Base-by-base conservation (phyloP, 495 filamentous ascomycete species). In the Talaromyces wortmannii region DNA sequence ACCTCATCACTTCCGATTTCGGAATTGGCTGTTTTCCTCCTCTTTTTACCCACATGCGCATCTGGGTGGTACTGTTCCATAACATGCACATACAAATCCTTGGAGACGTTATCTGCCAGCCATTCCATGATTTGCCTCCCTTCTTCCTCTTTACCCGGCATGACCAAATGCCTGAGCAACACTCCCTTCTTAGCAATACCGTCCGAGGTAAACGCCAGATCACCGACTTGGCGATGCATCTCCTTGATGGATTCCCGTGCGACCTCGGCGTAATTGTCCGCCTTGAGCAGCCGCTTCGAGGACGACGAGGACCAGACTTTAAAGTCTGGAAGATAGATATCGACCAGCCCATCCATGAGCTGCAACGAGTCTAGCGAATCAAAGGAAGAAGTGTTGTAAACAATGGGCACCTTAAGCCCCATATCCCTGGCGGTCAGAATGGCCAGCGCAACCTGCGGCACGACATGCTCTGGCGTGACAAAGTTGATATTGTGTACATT, bases 11-110 rank as follows among this genome's bases (percentile, higher is more conserved):
- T 63, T n/a, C 55, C 11, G 49, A 60, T 40, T 50, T 58, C 43
- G 57, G 62, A 31, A 52, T 58, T 8, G 6, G 48, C 44, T 13
- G 58, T 58, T 2, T 58, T 59, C 49, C 76, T 75, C 48, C 67
- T 79, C 46, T 74, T 70, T 71, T 85, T 89, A 29, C 88, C 88
- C 4, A 91, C 87, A 75, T 91, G 81, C 10, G 87, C 87, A 62
- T 83, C 79, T 0, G 87, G 86, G 55, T 81, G 80, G 63, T 90
- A 91, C 70, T 90, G 88, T 71, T 91, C 87, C 87, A 87, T 87
- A 56, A 87, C 80, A 62, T 87, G 78, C 51, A 87, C 77, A 66
- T 87, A 89, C 15, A 85, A 68, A 66, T 91, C 87, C 61, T 59
- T 74, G 18, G 83, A 87, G 1, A 91, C 77, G 53, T 89, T 78